Evolutionary conservation across 352 stramenopile species (phyloP), one percentile per base, ranked within the genome.

Genomic region (Plasmopara halstedii): DNA sequence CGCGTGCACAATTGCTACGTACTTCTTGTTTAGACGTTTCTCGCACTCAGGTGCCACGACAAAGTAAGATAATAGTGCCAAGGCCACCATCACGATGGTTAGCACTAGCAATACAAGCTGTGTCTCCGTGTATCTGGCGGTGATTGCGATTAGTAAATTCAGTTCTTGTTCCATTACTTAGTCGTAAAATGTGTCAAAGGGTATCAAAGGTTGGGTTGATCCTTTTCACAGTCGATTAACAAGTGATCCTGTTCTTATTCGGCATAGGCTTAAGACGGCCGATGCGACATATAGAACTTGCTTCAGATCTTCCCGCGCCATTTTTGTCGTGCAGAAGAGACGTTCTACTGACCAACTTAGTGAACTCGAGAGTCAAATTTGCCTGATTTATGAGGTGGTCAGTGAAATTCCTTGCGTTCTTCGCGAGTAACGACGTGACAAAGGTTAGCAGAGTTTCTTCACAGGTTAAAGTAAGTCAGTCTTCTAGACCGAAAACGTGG

Each of bases 51-150:
- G 73, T 9, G 76, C 76, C 15, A 88, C 73, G 15, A 88, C 76
- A 35, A 86, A 88, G 54, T 88, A 88, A 26, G 73, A 88, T n/a
- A 88, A 61, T 20, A 88, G 49, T 23, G 69, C 76, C 14, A 84
- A 64, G 18, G 50, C 62, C 21, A 85, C 53, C 27, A 88, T 58
- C 4, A 88, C 49, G 39, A 70, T 44, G 13, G 48, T 65, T 33
- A 85, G 55, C 32, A 80, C 67, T 4, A 85, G 50, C 38, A 78
- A 36, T 39, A 76, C 70, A 37, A 85, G 38, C 46, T 83, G 69
- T 10, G 63, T 48, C 53, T 88, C 76, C 13, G 65, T 53, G 50
- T 67, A 75, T 27, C 50, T 64, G 18, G 52, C 27, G 14, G 42
- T 38, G 11, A 19, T 26, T 11, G 45, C 32, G 43, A 59, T 50